Evolutionary conservation across 306 rosid genomes (phyloP).

Genomic region (barrel medic (Medicago truncatula)): MtrunA17r5.0-ANR NC_053045.1:10045501-10046000

Average conservation of each 20-base stretch:
- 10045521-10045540: constrained; percentile 23
- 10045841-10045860: no score
- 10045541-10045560: constrained; percentile 21
- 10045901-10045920: no score
- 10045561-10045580: constrained; percentile 23
- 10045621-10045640: constrained; percentile 61
- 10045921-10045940: no score
- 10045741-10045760: neutral
- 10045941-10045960: no score
- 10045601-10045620: constrained; percentile 39
- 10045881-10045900: no score
- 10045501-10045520: neutral
- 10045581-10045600: constrained; percentile 1
- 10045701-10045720: no score
- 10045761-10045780: neutral
- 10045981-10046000: no score
- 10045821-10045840: no score
- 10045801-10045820: neutral
- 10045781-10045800: neutral
- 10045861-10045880: no score
- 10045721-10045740: neutral
- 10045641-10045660: constrained; percentile 35
- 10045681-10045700: neutral
- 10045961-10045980: no score
- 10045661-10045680: constrained; percentile 38